These are phyloP conservation scores for Skeletonema grethae DNA, from an alignment of 108 stramenopile species.

Conservation along the genomic window DNA sequence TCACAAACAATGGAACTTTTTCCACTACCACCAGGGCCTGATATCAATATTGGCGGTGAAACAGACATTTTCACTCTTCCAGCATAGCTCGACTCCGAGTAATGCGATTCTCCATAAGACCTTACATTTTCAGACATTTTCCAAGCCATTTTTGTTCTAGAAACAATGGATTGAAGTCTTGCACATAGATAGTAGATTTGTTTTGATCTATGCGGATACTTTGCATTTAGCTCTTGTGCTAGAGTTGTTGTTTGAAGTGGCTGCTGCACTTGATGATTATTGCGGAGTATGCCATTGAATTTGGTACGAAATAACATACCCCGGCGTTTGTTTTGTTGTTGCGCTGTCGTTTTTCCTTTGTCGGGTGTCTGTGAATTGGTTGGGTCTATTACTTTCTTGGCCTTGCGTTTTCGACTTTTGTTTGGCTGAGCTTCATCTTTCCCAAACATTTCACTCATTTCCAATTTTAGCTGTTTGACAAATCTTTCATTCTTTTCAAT, in stretches of 20 bases:
- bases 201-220: conserved; percentile 31
- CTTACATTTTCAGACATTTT: conserved; percentile 5
- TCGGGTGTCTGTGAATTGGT: neutral
- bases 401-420: neutral
- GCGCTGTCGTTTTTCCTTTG: conserved; percentile 3
- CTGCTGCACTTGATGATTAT: neutral
- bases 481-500: conserved; percentile 20
- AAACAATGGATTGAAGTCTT: conserved; percentile 18
- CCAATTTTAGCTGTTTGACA: conserved; percentile 12
- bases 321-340: conserved; percentile 9
- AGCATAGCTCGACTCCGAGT: conserved; percentile 32
- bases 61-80: conserved; percentile 32
- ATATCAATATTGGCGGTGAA: conserved; percentile 66
- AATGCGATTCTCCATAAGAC: conserved; percentile 3
- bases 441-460: conserved; percentile 8
- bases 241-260: neutral
- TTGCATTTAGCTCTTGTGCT: conserved; percentile 19
- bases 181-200: conserved; percentile 28
- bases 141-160: conserved; percentile 36
- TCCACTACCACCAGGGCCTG: conserved; percentile 60
- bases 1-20: conserved; percentile 66
- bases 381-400: neutral
- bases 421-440: conserved; percentile 3
- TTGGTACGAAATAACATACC: conserved; percentile 27
- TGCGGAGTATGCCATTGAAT: neutral